Base-by-base conservation (phyloP, 768 basidiomycete species). In the Lentinula aciculospora region DNA sequence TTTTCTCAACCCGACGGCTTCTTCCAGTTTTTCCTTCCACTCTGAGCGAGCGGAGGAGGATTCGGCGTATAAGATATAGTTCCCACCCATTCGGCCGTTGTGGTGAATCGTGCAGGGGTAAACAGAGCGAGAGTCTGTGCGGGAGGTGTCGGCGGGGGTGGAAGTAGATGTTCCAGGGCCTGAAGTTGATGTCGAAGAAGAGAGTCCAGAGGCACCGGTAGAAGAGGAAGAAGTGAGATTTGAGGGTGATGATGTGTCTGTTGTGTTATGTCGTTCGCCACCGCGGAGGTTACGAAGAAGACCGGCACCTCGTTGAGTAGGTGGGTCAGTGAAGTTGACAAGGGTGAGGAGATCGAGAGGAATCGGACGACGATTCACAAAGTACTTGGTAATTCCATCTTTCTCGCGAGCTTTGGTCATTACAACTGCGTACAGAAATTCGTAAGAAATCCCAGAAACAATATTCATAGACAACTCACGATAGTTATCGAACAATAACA, bases 401-500 rank as follows among this genome's bases (percentile, higher is more conserved):
- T 80, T 88, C 59, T 90, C 88, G 63, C 88, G 89, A 1, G 84
- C 74, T 68, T 95, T 95, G 12, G 92, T 93, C 81, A 94, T 82
- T 32, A 95, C 91, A 70, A 95, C 94, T 94, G 65, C 5, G 63
- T 23, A 48, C 13, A 21, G 23, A 36, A 36, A 74, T 44, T 19
- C 44, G 23, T n/a, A 53, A 39, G 34, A 34, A 9, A 27, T 51
- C 58, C 17, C 25, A 49, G 42, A 23, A 53, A 58, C n/a, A n/a
- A n/a, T n/a, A n/a, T n/a, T n/a, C n/a, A n/a, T n/a, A 58, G 25
- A 29, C 31, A 13, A 71, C 91, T 70, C 59, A 93, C 94, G 71
- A 64, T 98, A 99, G 65, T 98, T 94, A 70, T 99, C 97, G 64
- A 99, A 97, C 2, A 99, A 75, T 54, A 98, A 77, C 7, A 96